Conservation (phyloP, 441 rosid genomes). For the Adansonia rubrostipa region DNA sequence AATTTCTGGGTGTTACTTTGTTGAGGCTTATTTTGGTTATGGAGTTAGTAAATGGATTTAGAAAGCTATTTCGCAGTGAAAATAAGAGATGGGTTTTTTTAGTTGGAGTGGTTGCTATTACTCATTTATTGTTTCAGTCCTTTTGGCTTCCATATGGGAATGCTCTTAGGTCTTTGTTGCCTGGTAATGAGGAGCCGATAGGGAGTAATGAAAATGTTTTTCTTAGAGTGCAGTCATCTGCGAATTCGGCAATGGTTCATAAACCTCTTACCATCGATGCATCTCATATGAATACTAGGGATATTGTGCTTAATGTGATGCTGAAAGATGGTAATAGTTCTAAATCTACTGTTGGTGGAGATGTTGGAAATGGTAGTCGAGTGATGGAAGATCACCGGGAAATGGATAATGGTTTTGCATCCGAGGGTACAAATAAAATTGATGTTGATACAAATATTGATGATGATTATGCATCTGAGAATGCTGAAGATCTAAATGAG, state of each 20-base stretch:
- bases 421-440: conserved; percentile 26
- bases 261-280: conserved; percentile 62
- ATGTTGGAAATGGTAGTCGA: conserved; percentile 26
- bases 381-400: conserved; percentile 4
- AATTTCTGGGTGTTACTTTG: conserved; percentile 5
- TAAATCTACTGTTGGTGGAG: conserved; percentile 25
- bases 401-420: conserved; percentile 28
- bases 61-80: conserved; percentile 43
- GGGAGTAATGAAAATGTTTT: conserved; percentile 29
- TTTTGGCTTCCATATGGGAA: conserved; percentile 68
- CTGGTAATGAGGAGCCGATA: conserved; percentile 29
- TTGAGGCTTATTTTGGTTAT: conserved; percentile 36
- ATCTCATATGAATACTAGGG: conserved; percentile 37
- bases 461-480: conserved; percentile 1
- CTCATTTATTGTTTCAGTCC: conserved; percentile 66
- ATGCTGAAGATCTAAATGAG: conserved; percentile 20
- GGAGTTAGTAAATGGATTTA: conserved; percentile 47
- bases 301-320: conserved; percentile 33
- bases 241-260: conserved; percentile 49
- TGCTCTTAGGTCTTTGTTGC: conserved; percentile 69
- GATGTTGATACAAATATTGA: background rate
- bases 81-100: conserved; percentile 58
- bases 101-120: conserved; percentile 55
- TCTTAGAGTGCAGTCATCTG: conserved; percentile 35
- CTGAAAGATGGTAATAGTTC: conserved; percentile 34